Conservation (phyloP, 306 rosid species). For the Quercus robur region DNA sequence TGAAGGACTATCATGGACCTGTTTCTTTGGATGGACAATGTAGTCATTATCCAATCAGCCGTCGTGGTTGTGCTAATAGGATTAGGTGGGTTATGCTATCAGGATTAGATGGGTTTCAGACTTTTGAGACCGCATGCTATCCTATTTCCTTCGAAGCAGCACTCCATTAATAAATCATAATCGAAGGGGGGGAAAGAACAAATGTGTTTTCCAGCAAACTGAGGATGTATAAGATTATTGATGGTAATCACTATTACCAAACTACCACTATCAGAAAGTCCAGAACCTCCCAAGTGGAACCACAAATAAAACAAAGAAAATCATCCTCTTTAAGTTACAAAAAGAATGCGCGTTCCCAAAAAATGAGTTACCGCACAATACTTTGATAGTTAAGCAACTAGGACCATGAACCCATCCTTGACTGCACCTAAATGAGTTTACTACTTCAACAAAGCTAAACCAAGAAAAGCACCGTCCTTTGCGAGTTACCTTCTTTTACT, state of each 20-base stretch:
- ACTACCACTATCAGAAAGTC: constrained; percentile 27
- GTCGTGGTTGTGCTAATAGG: no score
- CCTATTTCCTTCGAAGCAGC: no score
- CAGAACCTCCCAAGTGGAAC: constrained; percentile 41
- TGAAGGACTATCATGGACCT: no score
- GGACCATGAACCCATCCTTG: constrained; percentile 17
- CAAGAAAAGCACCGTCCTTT: constrained; percentile 28
- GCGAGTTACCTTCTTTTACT: constrained; percentile 41
- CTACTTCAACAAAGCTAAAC: constrained; percentile 51
- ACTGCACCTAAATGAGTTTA: constrained; percentile 39
- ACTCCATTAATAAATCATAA: no score
- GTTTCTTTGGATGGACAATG: no score
- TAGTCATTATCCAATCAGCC: no score
- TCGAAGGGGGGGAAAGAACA: background rate
- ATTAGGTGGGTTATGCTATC: no score
- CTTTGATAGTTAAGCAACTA: constrained; percentile 29
- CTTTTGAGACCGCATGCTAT: no score
- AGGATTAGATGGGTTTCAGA: no score
- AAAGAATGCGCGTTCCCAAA: constrained; percentile 60
- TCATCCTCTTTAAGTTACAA: constrained; percentile 50
- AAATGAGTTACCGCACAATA: constrained; percentile 44
- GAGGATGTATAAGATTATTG: constrained; percentile 33
- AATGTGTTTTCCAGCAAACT: background rate
- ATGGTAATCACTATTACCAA: constrained; percentile 12
- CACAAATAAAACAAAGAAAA: constrained; percentile 27